These are phyloP conservation scores for Nicotiana tabacum DNA, from an alignment of 257 asterid species.

Conservation along the genomic window DNA sequence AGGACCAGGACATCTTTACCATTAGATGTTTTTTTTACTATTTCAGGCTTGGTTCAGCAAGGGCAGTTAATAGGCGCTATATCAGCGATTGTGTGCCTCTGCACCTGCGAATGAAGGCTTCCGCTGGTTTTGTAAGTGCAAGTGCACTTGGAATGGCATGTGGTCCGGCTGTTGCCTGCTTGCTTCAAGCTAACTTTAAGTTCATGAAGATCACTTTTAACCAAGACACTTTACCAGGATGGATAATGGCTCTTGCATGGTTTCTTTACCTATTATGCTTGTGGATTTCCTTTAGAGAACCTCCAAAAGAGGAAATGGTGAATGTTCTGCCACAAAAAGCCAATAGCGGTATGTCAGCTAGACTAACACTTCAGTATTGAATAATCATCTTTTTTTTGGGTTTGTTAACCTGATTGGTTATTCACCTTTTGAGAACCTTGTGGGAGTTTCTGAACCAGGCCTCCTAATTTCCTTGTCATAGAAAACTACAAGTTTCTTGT, in stretches of 20 bases:
- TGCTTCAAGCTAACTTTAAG: conserved; percentile 73
- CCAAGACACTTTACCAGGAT: conserved; percentile 87
- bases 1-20: not conserved
- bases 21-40: conserved; percentile 9
- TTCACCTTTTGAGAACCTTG: not conserved
- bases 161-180: conserved; percentile 95
- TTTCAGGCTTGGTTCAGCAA: conserved; percentile 91
- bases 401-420: not conserved
- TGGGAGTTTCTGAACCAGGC: not conserved
- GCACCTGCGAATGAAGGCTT: conserved; percentile 87
- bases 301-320: conserved; percentile 42
- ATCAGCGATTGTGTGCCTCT: conserved; percentile 96
- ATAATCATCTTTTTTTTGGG: not conserved
- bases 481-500: not conserved
- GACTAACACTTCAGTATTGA: not conserved
- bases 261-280: conserved; percentile 64
- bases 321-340: conserved; percentile 31
- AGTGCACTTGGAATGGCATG: conserved; percentile 99
- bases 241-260: conserved; percentile 95
- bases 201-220: conserved; percentile 63
- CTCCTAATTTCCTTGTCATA: not conserved
- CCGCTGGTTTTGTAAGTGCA: conserved; percentile 97
- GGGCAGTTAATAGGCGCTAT: conserved; percentile 93
- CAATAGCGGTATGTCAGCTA: conserved; percentile 39
- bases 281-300: conserved; percentile 80